These are phyloP conservation scores for Colletotrichum caudatum DNA, from an alignment of 2,329 filamentous ascomycete species.

Conservation along the genomic window DNA sequence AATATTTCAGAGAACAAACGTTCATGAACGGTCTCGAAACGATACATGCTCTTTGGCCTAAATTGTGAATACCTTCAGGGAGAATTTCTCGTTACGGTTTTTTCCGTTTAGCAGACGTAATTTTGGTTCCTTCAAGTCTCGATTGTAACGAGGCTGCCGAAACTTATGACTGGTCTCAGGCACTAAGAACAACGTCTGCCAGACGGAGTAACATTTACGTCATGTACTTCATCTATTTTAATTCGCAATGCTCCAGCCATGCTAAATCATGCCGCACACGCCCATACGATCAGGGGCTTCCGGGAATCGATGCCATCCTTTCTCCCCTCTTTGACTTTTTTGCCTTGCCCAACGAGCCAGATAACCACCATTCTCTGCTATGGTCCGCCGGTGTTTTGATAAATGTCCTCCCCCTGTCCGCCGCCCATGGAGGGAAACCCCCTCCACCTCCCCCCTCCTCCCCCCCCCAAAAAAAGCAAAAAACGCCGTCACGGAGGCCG, in stretches of 20 bases:
- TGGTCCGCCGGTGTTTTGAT: not conserved
- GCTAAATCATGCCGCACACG: not conserved
- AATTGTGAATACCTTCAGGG: not conserved
- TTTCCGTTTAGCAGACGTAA: not conserved
- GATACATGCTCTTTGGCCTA: not conserved
- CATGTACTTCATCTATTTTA: not conserved
- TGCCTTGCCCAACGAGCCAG: not conserved
- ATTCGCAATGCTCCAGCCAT: not conserved
- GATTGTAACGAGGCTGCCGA: not conserved
- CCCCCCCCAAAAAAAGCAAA: no score
- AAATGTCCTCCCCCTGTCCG: not conserved
- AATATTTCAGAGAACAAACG: not conserved
- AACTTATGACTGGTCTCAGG: not conserved
- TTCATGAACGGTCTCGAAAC: not conserved
- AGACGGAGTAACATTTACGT: no score
- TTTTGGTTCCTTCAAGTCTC: not conserved
- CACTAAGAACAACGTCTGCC: not conserved
- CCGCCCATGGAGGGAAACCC: not conserved
- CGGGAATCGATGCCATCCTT: not conserved
- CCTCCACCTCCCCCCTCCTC: no score
- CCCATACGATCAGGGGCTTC: not conserved
- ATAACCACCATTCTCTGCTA: not conserved
- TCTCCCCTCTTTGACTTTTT: not conserved
- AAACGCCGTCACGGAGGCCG: constrained; percentile 42
- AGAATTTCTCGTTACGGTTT: not conserved